Percentiles rank a stretch among this genome's conserved stretches.
Conservation (phyloP, 1,284 basidiomycete genomes). For the Phlebopus sp. region DNA sequence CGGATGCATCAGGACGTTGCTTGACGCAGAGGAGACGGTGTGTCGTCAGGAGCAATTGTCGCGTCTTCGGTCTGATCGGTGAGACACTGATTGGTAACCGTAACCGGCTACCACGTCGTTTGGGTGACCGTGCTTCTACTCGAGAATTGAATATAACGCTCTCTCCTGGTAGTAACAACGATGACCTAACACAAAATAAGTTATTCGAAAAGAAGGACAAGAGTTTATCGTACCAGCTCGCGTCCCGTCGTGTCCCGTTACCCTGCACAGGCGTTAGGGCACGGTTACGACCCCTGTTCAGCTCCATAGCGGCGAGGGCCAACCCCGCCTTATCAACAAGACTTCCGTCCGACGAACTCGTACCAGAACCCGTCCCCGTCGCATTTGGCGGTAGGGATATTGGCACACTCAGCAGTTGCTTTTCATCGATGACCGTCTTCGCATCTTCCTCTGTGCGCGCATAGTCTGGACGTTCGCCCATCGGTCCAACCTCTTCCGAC, state of each 20-base stretch:
- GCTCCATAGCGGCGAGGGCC: conserved; percentile 17
- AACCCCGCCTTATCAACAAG: conserved; percentile 40
- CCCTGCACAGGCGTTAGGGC: conserved; percentile 57
- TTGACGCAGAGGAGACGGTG: conserved; percentile 59
- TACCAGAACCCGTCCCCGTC: conserved; percentile 29
- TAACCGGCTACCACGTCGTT: conserved; percentile 60
- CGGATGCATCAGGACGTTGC: conserved; percentile 34
- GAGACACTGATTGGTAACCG: conserved; percentile 51
- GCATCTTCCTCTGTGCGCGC: conserved; percentile 9
- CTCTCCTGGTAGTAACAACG: conserved; percentile 46
- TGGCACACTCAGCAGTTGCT: conserved; percentile 9
- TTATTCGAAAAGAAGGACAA: neutral
- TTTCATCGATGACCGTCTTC: conserved; percentile 10
- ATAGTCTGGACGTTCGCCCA: conserved; percentile 36
- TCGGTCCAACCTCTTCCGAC: conserved; percentile 34
- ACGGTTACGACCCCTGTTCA: conserved; percentile 48
- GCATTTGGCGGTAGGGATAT: conserved; percentile 29
- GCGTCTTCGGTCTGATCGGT: conserved; percentile 47
- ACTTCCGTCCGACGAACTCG: conserved; percentile 52
- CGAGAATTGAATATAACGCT: conserved; percentile 46
- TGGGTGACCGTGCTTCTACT: conserved; percentile 53
- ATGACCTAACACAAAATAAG: conserved; percentile 31
- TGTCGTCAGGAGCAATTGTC: conserved; percentile 59
- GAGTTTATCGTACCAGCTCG: conserved; percentile 41
- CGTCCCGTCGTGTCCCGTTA: conserved; percentile 38